These are phyloP conservation scores for Fusarium transvaalense DNA, from an alignment of 2,329 filamentous ascomycete genomes.

Conservation along the genomic window DNA sequence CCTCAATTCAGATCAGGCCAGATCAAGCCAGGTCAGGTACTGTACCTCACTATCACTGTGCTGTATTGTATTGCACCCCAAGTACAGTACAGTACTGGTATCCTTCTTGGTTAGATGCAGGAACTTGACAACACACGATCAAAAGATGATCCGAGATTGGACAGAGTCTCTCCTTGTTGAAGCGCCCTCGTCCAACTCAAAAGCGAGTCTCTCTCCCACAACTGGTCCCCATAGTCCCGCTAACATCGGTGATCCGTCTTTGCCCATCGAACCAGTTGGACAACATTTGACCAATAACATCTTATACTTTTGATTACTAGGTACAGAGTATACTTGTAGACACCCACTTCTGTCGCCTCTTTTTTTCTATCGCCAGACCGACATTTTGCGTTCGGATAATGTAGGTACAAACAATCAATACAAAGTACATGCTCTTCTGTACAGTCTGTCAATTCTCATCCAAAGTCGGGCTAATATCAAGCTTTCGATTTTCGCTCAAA, in stretches of 20 bases:
- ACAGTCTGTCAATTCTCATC: neutral
- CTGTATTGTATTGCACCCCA: neutral
- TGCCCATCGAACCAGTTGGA: constrained; percentile 41
- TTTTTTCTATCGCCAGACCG: constrained; percentile 42
- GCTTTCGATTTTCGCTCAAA: neutral
- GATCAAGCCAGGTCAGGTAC: no score
- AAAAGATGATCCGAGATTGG: constrained; percentile 36
- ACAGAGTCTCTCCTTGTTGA: constrained; percentile 26
- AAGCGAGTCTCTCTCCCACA: constrained; percentile 24
- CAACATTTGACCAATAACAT: constrained; percentile 37
- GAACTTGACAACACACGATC: constrained; percentile 45
- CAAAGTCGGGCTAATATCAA: constrained; percentile 4
- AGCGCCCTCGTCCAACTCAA: constrained; percentile 38
- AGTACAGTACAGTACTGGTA: neutral
- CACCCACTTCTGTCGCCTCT: constrained; percentile 35
- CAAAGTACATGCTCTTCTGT: neutral
- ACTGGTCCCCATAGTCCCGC: constrained; percentile 46
- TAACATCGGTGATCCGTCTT: constrained; percentile 43
- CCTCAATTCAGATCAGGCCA: neutral
- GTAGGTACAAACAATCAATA: neutral
- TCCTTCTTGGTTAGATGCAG: constrained; percentile 38
- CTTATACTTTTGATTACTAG: constrained; percentile 22
- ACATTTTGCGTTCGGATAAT: constrained; percentile 25
- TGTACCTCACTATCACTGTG: constrained; percentile 15
- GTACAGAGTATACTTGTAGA: constrained; percentile 38